Base-by-base conservation (phyloP, 1,284 basidiomycete genomes). In the Ceratobasidium sp. region DNA sequence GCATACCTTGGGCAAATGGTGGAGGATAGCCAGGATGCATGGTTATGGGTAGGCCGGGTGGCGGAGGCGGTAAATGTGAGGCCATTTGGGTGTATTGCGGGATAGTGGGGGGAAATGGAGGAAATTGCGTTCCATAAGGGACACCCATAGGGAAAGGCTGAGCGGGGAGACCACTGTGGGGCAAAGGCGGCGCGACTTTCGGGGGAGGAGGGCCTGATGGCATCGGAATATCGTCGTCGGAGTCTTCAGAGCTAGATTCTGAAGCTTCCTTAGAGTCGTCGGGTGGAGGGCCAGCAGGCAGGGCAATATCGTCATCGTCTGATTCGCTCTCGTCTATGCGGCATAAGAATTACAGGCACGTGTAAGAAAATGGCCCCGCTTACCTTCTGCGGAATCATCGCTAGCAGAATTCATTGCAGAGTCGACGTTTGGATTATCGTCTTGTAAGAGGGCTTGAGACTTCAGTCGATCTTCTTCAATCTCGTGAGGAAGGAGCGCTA, bases 241-340 rank as follows among this genome's bases (percentile, higher is more conserved):
- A 81, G 74, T 83, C 83, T 59, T 83, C 82, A 19, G 77, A 78
- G 47, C 80, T 80, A n/a, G 75, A 67, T 48, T 80, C 81, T 4
- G 77, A 77, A 11, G 22, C 31, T 7, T 27, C 44, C 17, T 76
- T 59, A 17, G 60, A 44, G 73, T 74, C 79, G 69, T 85, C 86
- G 0, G 93, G 93, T 41, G 92, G 92, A 50, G 91, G 92, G 0
- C 91, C 94, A 69, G 92, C 91, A 9, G 95, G 95, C 90, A 97
- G 91, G 15, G 89, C 89, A 54, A 96, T 95, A 75, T 95, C 94
- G 78, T 94, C 92, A 75, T 95, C 93, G 60, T 89, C 89, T 51
- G 85, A 87, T 47, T 89, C 90, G 76, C 48, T 62, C 9, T 74
- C 74, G 15, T 63, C 65, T 62, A 41, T 5, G 65, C 60, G 33